Conservation (phyloP, 768 basidiomycete genomes). For the Chlorophyllum brunneum region DNA sequence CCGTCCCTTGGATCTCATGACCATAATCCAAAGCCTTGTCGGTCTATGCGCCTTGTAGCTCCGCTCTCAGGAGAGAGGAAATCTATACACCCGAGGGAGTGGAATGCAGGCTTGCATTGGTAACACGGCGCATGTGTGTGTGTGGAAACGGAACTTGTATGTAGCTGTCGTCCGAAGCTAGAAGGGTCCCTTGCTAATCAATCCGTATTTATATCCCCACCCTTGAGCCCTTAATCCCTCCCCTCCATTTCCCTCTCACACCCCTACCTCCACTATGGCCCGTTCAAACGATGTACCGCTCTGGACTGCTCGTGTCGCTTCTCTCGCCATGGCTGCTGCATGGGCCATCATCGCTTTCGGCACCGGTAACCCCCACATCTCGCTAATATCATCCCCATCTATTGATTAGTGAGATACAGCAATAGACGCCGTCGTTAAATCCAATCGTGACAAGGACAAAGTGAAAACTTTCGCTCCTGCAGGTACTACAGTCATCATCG, state of each 20-base stretch:
- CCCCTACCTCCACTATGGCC: not conserved
- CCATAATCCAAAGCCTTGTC: no score
- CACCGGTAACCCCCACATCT: no score
- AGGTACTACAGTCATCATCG: conserved; percentile 15
- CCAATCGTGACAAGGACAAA: conserved; percentile 16
- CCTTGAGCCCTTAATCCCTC: not conserved
- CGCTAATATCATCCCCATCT: not conserved
- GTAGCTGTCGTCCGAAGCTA: not conserved
- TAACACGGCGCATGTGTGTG: conserved; percentile 5
- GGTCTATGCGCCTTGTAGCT: no score
- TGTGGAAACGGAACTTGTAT: no score
- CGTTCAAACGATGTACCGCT: conserved; percentile 15
- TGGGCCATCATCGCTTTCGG: conserved; percentile 24
- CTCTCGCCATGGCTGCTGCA: conserved; percentile 26
- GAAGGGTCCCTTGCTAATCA: conserved; percentile 6
- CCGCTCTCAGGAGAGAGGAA: no score
- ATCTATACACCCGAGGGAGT: no score
- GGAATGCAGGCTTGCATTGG: no score
- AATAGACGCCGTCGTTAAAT: conserved; percentile 23
- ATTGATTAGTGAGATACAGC: no score
- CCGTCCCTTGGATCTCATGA: no score
- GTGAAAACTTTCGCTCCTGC: conserved; percentile 17
- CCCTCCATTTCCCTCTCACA: not conserved
- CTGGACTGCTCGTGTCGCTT: conserved; percentile 20
- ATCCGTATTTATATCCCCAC: not conserved